These are phyloP conservation scores for Trichoderma koningiopsis DNA, from an alignment of 2,329 filamentous ascomycete species.

Conservation along the genomic window DNA sequence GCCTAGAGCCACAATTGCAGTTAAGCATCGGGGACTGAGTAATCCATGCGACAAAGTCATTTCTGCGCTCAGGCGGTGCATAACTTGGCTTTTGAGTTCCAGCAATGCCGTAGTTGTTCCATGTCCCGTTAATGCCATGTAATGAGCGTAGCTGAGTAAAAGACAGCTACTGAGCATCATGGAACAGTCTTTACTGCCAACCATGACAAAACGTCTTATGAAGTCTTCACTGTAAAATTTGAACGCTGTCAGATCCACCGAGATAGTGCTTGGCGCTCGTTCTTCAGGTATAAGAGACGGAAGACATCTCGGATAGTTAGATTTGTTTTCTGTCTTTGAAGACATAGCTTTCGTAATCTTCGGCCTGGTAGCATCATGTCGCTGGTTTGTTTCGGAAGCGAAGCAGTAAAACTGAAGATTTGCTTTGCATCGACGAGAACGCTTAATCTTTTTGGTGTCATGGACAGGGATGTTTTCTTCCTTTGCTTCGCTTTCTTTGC, in stretches of 20 bases:
- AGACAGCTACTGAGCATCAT: conserved; percentile 8
- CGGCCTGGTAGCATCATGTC: neutral
- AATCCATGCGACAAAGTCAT: neutral
- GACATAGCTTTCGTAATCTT: neutral
- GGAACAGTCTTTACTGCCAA: neutral
- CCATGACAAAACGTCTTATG: neutral
- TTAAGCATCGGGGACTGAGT: conserved; percentile 3
- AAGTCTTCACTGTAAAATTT: conserved; percentile 8
- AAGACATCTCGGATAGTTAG: neutral
- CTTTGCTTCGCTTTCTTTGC: neutral
- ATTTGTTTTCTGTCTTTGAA: neutral
- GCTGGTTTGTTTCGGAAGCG: neutral
- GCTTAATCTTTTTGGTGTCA: neutral
- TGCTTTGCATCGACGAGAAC: neutral
- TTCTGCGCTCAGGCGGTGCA: neutral
- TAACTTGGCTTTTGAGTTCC: conserved; percentile 10
- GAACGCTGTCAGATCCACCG: neutral
- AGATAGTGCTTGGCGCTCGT: neutral
- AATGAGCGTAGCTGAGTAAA: conserved; percentile 3
- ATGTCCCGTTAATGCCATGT: conserved; percentile 3
- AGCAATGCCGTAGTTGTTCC: neutral
- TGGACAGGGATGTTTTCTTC: neutral
- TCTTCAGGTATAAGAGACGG: neutral
- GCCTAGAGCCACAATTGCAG: neutral
- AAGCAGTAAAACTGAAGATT: neutral